Evolutionary conservation across 2,329 filamentous ascomycete genomes (phyloP).

Genomic region (Triangularia setosa): DNA sequence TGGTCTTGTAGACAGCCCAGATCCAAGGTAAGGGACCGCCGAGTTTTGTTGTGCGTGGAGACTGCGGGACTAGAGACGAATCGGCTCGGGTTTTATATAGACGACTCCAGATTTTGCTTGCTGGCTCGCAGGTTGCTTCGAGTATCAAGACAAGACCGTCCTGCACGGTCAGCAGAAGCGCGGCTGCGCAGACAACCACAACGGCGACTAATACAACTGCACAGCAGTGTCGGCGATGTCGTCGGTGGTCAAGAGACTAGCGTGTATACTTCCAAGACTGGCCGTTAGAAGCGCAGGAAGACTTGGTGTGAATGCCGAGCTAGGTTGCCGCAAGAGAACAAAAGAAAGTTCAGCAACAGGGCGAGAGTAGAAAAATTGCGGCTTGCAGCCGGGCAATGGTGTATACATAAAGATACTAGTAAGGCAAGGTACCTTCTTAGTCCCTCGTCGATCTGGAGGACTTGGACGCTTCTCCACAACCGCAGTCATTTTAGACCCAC

Average conservation of each 20-base stretch:
- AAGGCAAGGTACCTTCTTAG: slow-evolving; percentile 20
- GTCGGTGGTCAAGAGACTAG: background rate
- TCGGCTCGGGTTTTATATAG: slow-evolving; percentile 18
- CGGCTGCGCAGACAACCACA: slow-evolving; percentile 1
- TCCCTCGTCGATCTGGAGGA: slow-evolving; percentile 17
- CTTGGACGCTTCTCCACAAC: slow-evolving; percentile 21
- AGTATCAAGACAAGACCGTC: background rate
- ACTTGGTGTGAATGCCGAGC: background rate
- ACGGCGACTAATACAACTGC: slow-evolving; percentile 9
- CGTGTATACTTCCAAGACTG: background rate
- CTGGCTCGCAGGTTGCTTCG: background rate
- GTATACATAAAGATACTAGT: slow-evolving; percentile 22
- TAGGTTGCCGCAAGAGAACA: slow-evolving; percentile 10
- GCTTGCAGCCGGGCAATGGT: slow-evolving; percentile 13
- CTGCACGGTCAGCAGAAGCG: slow-evolving; percentile 1
- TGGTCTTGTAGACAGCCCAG: slow-evolving; percentile 11
- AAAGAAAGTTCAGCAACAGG: slow-evolving; percentile 13
- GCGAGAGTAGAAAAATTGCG: slow-evolving; percentile 9
- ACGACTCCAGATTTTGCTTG: background rate
- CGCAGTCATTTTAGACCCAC: slow-evolving; percentile 18
- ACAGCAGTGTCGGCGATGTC: slow-evolving; percentile 1
- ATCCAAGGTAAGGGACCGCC: slow-evolving; percentile 22
- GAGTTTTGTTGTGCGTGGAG: slow-evolving; percentile 19
- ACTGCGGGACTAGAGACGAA: slow-evolving; percentile 5
- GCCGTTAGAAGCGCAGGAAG: background rate